Evolutionary conservation across 2,329 filamentous ascomycete species (phyloP).

Genomic region (Sarocladium brachiariae): DNA sequence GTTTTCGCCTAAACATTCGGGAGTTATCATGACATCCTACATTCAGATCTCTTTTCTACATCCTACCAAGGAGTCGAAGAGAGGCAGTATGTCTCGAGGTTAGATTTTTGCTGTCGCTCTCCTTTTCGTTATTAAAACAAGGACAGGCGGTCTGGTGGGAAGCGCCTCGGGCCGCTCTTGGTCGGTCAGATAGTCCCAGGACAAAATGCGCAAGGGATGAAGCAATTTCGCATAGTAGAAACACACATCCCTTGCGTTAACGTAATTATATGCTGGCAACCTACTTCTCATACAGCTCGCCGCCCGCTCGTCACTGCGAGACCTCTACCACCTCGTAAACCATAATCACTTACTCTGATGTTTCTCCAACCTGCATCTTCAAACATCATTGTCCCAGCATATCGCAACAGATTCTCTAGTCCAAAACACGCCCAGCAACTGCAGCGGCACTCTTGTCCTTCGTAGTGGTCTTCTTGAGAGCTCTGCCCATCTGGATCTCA

Average conservation of each 20-base stretch:
- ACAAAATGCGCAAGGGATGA: not conserved
- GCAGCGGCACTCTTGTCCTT: conserved; percentile 73
- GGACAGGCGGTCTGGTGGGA: not conserved
- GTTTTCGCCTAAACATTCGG: no score
- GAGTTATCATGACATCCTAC: no score
- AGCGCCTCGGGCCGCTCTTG: not conserved
- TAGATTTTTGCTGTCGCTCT: not conserved
- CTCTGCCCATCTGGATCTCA: conserved; percentile 74
- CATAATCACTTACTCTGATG: not conserved
- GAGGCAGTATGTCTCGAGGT: not conserved
- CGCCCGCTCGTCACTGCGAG: not conserved
- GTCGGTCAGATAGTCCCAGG: not conserved
- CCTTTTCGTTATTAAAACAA: no score
- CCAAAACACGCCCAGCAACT: conserved; percentile 69
- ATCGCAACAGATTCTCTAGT: conserved; percentile 22
- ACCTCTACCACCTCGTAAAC: not conserved
- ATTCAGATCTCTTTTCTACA: no score
- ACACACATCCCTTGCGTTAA: not conserved
- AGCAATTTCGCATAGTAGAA: not conserved
- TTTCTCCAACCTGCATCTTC: not conserved
- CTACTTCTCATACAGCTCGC: conserved; percentile 7
- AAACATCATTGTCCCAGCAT: not conserved
- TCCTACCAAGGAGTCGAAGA: no score
- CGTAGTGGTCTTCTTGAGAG: conserved; percentile 80
- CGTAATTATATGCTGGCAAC: not conserved